Evolutionary conservation across 371 early-diverging fungal genomes (phyloP).

Genomic region (Massospora cicadina): DNA sequence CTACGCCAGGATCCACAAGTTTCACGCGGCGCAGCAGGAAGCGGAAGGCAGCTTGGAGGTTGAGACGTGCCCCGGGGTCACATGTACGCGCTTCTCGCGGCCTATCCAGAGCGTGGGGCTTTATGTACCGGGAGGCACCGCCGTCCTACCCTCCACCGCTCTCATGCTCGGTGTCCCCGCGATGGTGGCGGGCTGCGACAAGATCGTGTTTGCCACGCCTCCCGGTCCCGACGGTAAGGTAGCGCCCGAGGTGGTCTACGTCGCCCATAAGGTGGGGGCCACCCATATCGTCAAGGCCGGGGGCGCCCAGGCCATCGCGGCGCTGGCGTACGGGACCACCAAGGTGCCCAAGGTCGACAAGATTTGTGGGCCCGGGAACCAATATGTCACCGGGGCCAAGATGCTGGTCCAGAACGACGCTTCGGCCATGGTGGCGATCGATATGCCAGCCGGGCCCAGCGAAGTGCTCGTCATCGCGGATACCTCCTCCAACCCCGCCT

Average conservation of each 20-base stretch:
- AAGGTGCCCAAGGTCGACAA: conserved; percentile 94
- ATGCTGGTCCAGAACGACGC: conserved; percentile 89
- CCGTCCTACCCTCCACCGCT: conserved; percentile 85
- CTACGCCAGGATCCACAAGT: conserved; percentile 74
- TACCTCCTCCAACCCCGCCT: conserved; percentile 55
- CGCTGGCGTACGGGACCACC: conserved; percentile 93
- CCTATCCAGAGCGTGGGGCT: conserved; percentile 92
- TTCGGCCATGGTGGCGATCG: conserved; percentile 80
- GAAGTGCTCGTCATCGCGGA: conserved; percentile 94
- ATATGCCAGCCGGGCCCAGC: conserved; percentile 98
- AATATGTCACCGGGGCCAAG: conserved; percentile 96
- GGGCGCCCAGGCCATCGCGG: conserved; percentile 97
- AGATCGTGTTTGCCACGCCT: conserved; percentile 93
- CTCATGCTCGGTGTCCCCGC: conserved; percentile 96
- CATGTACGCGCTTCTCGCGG: conserved; percentile 75
- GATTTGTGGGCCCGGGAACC: conserved; percentile 97
- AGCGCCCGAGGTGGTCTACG: conserved; percentile 91
- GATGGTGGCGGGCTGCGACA: conserved; percentile 85
- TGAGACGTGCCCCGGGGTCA: conserved; percentile 93
- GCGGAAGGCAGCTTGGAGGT: conserved; percentile 40
- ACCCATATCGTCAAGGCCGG: conserved; percentile 79
- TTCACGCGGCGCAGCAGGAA: conserved; percentile 87
- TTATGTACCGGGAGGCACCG: conserved; percentile 96
- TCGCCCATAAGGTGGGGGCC: conserved; percentile 93
- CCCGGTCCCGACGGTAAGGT: conserved; percentile 80